A percentile compares a stretch with the other conserved stretches of the same genome.
phyloP scores from a whole-genome alignment of 495 filamentous ascomycete genomes.

The Haplographium delicatum region DNA sequence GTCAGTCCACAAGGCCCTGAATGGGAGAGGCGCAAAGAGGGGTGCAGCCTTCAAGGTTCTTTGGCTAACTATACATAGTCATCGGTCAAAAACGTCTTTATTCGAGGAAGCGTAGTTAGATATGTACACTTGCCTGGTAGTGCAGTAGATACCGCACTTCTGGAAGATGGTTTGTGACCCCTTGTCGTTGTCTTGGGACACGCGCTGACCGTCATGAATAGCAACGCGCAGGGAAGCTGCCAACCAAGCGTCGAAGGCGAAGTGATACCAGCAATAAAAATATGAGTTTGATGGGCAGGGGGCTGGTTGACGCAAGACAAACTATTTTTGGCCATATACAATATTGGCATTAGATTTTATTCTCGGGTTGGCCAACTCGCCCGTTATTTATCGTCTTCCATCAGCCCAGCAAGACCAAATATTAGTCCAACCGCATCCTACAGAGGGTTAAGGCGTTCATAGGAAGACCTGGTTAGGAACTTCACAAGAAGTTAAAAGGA shows the following conservation, averaged over 20 bases:
- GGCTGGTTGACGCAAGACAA: too few relatives aligned
- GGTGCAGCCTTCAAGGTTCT: too few relatives aligned
- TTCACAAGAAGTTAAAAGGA: too few relatives aligned
- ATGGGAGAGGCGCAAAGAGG: neutral
- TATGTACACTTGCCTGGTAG: slow-evolving; percentile 89
- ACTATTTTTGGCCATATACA: too few relatives aligned
- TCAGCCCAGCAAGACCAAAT: too few relatives aligned
- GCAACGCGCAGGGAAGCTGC: slow-evolving; percentile 26
- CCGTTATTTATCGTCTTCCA: too few relatives aligned
- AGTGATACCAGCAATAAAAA: slow-evolving; percentile 13
- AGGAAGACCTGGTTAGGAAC: too few relatives aligned
- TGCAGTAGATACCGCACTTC: slow-evolving; percentile 80
- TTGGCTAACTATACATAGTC: slow-evolving; percentile 46
- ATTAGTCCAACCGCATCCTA: too few relatives aligned
- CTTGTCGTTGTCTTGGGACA: neutral
- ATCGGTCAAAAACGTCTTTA: slow-evolving; percentile 98
- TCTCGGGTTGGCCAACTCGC: too few relatives aligned
- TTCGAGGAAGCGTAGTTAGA: slow-evolving; percentile 90
- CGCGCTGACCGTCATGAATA: neutral
- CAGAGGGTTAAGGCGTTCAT: too few relatives aligned
- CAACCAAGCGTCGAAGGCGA: slow-evolving; percentile 26
- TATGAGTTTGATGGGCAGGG: neutral
- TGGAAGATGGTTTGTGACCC: slow-evolving; percentile 79
- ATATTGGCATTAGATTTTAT: too few relatives aligned
- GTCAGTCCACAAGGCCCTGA: slow-evolving; percentile 32